Percentiles rank a stretch among this genome's conserved stretches.
These are phyloP conservation scores for Begonia masoniana DNA, from an alignment of 306 rosid species.

Conservation along the genomic window DNA sequence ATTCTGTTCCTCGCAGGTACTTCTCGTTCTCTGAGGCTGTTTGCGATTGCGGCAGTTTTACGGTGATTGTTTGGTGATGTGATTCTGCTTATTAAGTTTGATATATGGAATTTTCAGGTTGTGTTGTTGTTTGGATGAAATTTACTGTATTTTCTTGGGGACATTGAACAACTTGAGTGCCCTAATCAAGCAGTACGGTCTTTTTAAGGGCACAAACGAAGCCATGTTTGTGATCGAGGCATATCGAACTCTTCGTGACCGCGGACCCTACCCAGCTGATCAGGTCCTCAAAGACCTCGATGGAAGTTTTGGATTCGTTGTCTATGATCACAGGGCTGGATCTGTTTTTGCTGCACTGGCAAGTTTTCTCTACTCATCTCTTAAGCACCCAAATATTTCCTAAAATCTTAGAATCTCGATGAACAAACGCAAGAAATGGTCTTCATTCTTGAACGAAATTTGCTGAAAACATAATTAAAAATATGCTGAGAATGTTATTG, in stretches of 20 bases:
- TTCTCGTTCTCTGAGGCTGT: neutral
- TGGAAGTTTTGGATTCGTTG: constrained; percentile 70
- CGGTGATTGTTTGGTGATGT: too few species aligned
- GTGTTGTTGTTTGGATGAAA: constrained; percentile 62
- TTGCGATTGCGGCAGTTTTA: neutral
- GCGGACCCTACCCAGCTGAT: constrained; percentile 93
- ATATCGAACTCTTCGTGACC: constrained; percentile 73
- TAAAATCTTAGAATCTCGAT: too few species aligned
- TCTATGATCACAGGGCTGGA: constrained; percentile 45
- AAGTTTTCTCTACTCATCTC: constrained; percentile 5
- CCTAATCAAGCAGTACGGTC: constrained; percentile 66
- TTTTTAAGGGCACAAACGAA: constrained; percentile 60
- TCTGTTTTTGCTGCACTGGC: constrained; percentile 74
- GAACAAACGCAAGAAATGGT: too few species aligned
- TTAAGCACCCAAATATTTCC: too few species aligned
- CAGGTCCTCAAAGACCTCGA: constrained; percentile 84
- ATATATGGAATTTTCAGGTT: constrained; percentile 31
- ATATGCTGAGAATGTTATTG: too few species aligned
- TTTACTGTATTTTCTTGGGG: constrained; percentile 70
- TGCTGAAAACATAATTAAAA: too few species aligned
- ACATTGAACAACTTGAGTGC: constrained; percentile 47
- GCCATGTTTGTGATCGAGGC: constrained; percentile 71
- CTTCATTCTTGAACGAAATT: too few species aligned
- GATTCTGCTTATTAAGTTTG: too few species aligned
- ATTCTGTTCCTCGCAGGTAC: constrained; percentile 32